Conservation (phyloP, 2,329 filamentous ascomycete species). For the Aspergillus bombycis region DNA sequence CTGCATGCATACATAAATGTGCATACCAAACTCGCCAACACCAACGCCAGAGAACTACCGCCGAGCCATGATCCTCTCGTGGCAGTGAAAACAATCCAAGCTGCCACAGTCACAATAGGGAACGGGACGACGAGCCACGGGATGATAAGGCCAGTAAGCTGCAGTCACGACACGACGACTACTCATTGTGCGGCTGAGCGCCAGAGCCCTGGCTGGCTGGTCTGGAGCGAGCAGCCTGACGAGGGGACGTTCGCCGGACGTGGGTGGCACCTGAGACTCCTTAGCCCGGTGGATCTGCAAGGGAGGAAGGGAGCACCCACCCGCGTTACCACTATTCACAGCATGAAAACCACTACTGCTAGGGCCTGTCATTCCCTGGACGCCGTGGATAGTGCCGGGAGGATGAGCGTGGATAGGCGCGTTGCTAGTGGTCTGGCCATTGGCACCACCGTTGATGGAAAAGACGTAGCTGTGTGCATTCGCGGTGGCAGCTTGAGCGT, state of each 20-base stretch:
- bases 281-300: not conserved
- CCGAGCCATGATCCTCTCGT: not conserved
- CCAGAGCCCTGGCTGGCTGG: not conserved
- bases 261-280: not conserved
- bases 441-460: not conserved
- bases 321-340: not conserved
- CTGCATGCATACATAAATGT: not conserved
- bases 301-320: not conserved
- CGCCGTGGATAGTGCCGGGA: not conserved
- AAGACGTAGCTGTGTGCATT: not conserved
- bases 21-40: not conserved
- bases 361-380: not conserved
- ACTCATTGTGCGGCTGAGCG: not conserved
- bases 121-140: not conserved
- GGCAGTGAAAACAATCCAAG: not conserved
- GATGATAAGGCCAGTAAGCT: not conserved
- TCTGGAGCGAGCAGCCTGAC: not conserved
- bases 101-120: not conserved
- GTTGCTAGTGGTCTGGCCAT: not conserved
- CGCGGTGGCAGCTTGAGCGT: not conserved
- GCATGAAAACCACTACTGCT: not conserved
- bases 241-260: not conserved
- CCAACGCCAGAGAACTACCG: not conserved
- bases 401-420: not conserved
- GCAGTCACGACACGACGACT: not conserved